Evolutionary conservation across 306 rosid genomes (phyloP).

Genomic region (Prunus campanulata): DNA sequence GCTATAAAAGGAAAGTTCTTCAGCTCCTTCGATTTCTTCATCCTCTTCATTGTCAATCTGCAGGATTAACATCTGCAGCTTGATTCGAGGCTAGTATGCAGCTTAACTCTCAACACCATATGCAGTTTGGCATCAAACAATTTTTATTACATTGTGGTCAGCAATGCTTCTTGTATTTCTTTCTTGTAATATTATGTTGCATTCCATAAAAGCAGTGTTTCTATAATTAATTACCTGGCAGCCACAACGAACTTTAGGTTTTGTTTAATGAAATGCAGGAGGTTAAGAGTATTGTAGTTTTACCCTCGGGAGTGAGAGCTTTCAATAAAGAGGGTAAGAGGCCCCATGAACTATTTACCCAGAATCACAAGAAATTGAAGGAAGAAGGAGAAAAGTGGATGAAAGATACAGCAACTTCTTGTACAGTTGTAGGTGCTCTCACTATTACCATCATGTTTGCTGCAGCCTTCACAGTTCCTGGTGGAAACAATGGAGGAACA

Average conservation of each 20-base stretch:
- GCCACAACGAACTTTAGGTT: too few species aligned
- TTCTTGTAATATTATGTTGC: too few species aligned
- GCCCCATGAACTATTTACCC: slow-evolving; percentile 33
- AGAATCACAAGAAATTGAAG: slow-evolving; percentile 16
- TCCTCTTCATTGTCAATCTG: not conserved
- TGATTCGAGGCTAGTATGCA: too few species aligned
- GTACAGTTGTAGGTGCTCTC: not conserved
- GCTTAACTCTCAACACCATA: too few species aligned
- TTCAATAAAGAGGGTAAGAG: not conserved
- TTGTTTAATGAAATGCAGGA: not conserved
- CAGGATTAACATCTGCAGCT: not conserved
- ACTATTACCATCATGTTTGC: too few species aligned
- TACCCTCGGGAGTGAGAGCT: not conserved
- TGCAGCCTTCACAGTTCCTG: slow-evolving; percentile 26
- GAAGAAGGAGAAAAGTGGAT: slow-evolving; percentile 45
- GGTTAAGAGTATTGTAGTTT: not conserved
- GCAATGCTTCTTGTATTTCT: too few species aligned
- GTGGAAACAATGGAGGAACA: not conserved
- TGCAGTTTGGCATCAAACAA: too few species aligned
- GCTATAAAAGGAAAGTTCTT: too few species aligned
- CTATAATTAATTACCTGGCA: too few species aligned
- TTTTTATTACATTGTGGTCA: too few species aligned
- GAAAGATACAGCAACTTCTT: slow-evolving; percentile 38
- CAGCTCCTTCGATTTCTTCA: too few species aligned
- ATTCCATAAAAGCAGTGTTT: too few species aligned